Evolutionary conservation across 2,329 filamentous ascomycete species (phyloP).

Genomic region (Apiospora aurea): DNA sequence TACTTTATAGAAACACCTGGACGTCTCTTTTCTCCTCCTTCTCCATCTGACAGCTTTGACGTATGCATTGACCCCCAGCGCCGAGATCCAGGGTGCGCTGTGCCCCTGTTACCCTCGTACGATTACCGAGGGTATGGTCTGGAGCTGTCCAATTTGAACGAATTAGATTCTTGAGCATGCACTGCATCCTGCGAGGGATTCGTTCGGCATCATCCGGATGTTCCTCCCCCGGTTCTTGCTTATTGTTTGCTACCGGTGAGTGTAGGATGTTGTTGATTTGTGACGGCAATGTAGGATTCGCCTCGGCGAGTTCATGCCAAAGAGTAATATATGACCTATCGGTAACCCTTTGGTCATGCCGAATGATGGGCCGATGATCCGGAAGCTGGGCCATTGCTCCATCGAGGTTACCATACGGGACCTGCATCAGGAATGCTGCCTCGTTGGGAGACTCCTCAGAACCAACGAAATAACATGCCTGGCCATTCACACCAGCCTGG

Average conservation of each 20-base stretch:
- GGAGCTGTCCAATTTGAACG: neutral
- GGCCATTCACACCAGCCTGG: neutral
- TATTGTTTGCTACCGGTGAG: neutral
- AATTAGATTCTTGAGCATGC: neutral
- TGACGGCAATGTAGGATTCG: neutral
- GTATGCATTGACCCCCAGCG: neutral
- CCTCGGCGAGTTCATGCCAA: neutral
- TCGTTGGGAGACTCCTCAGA: neutral
- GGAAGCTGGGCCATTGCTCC: neutral
- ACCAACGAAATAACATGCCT: neutral
- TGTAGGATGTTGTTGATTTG: neutral
- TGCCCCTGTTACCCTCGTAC: neutral
- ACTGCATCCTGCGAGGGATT: neutral
- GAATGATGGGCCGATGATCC: neutral
- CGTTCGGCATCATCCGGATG: neutral
- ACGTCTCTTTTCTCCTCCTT: neutral
- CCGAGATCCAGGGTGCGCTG: neutral
- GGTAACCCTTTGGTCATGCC: neutral
- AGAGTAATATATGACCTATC: neutral
- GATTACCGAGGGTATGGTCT: neutral
- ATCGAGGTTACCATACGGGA: neutral
- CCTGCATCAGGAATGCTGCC: neutral
- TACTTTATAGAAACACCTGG: neutral
- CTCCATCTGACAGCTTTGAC: neutral
- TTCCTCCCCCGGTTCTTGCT: neutral